phyloP scores from a whole-genome alignment of 495 filamentous ascomycete species.

The Chaetomium fimeti region DNA sequence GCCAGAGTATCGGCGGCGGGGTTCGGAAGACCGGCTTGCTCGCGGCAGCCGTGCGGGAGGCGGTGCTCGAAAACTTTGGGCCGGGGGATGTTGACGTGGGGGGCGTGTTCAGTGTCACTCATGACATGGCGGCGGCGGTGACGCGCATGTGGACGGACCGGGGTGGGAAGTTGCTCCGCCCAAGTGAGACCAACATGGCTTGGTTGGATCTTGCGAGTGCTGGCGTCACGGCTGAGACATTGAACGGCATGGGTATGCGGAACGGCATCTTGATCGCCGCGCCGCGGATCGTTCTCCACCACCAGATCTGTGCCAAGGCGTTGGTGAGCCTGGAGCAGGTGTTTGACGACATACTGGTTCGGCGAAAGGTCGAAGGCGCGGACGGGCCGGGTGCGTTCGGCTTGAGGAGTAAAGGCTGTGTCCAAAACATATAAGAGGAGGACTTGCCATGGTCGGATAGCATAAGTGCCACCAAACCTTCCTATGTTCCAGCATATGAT shows the following conservation, averaged over 20 bases:
- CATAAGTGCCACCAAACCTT: too few species aligned
- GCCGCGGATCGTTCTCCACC: conserved; percentile 5
- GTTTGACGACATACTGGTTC: not conserved
- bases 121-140: conserved; percentile 2
- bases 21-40: not conserved
- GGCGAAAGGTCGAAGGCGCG: not conserved
- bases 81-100: not conserved
- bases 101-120: not conserved
- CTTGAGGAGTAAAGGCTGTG: not conserved
- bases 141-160: conserved; percentile 4
- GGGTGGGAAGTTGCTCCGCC: not conserved
- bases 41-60: not conserved
- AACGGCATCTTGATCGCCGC: not conserved
- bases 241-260: not conserved
- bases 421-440: not conserved
- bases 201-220: conserved; percentile 1
- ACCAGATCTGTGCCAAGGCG: conserved; percentile 1
- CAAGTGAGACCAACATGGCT: not conserved
- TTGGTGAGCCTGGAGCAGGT: conserved; percentile 6
- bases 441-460: not conserved
- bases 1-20: conserved; percentile 4
- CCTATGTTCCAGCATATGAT: too few species aligned
- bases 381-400: not conserved
- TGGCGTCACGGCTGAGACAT: not conserved
- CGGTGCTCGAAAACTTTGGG: conserved; percentile 5